Conservation (phyloP, 805 yeast genomes). For the Saturnispora quitensis region DNA sequence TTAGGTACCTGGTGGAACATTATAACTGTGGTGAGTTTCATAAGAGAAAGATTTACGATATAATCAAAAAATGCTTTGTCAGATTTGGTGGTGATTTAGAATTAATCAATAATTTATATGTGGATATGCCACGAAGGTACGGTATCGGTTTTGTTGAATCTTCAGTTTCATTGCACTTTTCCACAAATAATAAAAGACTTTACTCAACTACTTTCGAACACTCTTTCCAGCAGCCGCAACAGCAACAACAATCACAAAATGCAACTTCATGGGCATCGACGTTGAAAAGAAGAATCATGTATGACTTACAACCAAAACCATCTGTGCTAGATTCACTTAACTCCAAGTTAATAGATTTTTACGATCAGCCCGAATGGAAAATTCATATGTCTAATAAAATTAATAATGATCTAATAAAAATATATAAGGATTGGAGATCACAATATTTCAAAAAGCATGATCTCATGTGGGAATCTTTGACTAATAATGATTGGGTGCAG, state of each 20-base stretch:
- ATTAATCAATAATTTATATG: constrained; percentile 6
- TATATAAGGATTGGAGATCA: constrained; percentile 10
- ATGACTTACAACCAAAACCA: background rate
- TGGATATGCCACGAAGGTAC: constrained; percentile 11
- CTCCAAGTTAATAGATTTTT: background rate
- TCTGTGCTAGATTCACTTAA: background rate
- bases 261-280: constrained; percentile 4
- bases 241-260: background rate
- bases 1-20: constrained; percentile 5
- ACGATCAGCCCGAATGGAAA: constrained; percentile 9
- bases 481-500: background rate
- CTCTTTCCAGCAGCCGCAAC: background rate
- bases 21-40: constrained; percentile 9
- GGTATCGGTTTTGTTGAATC: constrained; percentile 11
- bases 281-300: constrained; percentile 5
- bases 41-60: constrained; percentile 8
- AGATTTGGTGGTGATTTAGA: constrained; percentile 9
- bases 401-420: constrained; percentile 3
- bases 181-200: background rate
- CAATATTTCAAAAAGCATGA: constrained; percentile 7
- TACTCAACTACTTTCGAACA: background rate
- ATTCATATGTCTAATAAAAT: constrained; percentile 2
- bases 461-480: background rate
- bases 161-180: background rate
- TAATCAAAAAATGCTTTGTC: constrained; percentile 10